Conservation (phyloP, 2,329 filamentous ascomycete species). For the Colletotrichum tamarilloi region DNA sequence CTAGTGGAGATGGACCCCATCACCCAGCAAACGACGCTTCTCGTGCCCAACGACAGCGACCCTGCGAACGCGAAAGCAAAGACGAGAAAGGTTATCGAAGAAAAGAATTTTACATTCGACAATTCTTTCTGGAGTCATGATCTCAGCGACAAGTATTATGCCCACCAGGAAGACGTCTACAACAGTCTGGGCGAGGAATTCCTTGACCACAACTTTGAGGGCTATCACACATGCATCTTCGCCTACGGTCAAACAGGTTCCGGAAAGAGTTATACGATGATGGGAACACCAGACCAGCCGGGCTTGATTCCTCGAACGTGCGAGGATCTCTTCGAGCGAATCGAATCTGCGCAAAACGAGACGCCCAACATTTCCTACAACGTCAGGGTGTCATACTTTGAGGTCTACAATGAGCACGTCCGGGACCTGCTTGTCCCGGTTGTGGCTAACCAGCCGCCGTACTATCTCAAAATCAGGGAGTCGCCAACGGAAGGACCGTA, state of each 20-base stretch:
- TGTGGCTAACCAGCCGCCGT: slow-evolving; percentile 75
- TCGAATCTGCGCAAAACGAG: slow-evolving; percentile 80
- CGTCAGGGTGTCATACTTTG: slow-evolving; percentile 97
- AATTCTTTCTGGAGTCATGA: slow-evolving; percentile 98
- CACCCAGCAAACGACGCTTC: slow-evolving; percentile 85
- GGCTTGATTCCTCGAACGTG: slow-evolving; percentile 96
- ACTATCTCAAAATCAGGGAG: slow-evolving; percentile 97
- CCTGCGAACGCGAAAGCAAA: slow-evolving; percentile 68
- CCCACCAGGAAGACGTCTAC: slow-evolving; percentile 93
- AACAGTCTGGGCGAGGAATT: slow-evolving; percentile 95
- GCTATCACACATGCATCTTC: slow-evolving; percentile 99
- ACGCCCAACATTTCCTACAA: slow-evolving; percentile 95
- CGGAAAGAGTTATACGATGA: slow-evolving; percentile 98
- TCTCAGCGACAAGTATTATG: slow-evolving; percentile 83
- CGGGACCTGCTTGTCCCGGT: slow-evolving; percentile 89
- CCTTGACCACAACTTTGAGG: slow-evolving; percentile 98
- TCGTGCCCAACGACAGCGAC: slow-evolving; percentile 70
- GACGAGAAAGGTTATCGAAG: slow-evolving; percentile 80
- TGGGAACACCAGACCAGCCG: slow-evolving; percentile 87
- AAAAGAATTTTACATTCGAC: slow-evolving; percentile 95
- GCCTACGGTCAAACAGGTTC: slow-evolving; percentile 98
- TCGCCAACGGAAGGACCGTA: slow-evolving; percentile 95
- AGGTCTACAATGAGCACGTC: slow-evolving; percentile 99
- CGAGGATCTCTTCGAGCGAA: slow-evolving; percentile 94
- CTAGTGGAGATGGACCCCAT: slow-evolving; percentile 91